These are phyloP conservation scores for Hypoxylon subgilvum DNA, from an alignment of 495 filamentous ascomycete genomes.

Conservation along the genomic window DNA sequence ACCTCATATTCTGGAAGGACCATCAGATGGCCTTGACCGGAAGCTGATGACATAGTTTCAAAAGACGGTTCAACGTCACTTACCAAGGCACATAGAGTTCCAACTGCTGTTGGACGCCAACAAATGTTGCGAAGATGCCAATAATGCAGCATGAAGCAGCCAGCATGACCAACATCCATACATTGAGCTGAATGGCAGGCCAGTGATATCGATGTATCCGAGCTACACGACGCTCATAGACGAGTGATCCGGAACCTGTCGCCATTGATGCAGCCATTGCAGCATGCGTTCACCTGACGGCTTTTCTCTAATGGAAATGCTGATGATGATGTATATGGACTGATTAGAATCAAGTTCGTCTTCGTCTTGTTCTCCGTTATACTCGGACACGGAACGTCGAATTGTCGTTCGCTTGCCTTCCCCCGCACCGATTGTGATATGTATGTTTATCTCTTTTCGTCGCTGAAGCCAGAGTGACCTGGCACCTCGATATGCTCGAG, in stretches of 20 bases:
- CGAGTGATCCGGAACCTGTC: conserved; percentile 45
- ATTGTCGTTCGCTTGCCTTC: not conserved
- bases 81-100: conserved; percentile 82
- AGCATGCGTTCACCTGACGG: not conserved
- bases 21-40: not conserved
- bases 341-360: not conserved
- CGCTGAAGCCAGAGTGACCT: no score
- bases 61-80: conserved; percentile 35
- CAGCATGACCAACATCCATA: conserved; percentile 91
- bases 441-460: not conserved
- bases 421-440: not conserved
- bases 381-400: no score
- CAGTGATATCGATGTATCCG: conserved; percentile 81
- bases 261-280: conserved; percentile 51
- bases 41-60: no score
- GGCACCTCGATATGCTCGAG: not conserved
- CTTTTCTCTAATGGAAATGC: not conserved
- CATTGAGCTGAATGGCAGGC: conserved; percentile 89
- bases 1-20: no score
- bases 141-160: conserved; percentile 77
- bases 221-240: conserved; percentile 51
- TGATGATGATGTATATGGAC: not conserved
- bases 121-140: conserved; percentile 86
- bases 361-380: not conserved
- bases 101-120: conserved; percentile 76